A percentile compares a stretch with the other conserved stretches of the same genome.
These are phyloP conservation scores for Globisporangium echinulatum DNA, from an alignment of 352 stramenopile species.

Conservation along the genomic window DNA sequence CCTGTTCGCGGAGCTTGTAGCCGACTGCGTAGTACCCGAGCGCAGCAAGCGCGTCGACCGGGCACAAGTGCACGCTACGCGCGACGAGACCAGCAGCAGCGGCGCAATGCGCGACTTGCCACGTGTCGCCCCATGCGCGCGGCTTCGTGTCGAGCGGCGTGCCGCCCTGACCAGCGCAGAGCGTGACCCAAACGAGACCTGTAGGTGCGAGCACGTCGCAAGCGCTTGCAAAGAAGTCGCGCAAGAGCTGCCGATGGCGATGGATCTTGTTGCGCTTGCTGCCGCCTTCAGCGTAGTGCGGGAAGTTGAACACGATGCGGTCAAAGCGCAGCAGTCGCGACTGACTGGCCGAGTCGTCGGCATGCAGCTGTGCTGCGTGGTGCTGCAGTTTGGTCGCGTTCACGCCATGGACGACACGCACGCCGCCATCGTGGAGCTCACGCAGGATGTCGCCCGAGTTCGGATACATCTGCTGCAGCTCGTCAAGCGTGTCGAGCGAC, in stretches of 20 bases:
- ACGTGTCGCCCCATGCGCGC: constrained; percentile 62
- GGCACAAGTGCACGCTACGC: constrained; percentile 54
- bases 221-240: constrained; percentile 72
- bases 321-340: constrained; percentile 25
- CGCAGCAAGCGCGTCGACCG: constrained; percentile 40
- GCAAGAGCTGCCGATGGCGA: constrained; percentile 66
- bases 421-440: constrained; percentile 40
- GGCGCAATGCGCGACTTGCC: constrained; percentile 71
- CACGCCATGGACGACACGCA: constrained; percentile 57
- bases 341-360: neutral
- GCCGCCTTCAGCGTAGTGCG: constrained; percentile 71
- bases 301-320: constrained; percentile 85
- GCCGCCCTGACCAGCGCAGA: constrained; percentile 74
- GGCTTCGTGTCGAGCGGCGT: constrained; percentile 61
- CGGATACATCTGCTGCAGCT: constrained; percentile 76
- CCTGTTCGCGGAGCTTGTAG: constrained; percentile 66
- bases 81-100: constrained; percentile 49
- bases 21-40: constrained; percentile 81
- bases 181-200: constrained; percentile 76
- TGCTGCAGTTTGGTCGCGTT: constrained; percentile 63
- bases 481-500: constrained; percentile 54
- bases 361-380: constrained; percentile 18
- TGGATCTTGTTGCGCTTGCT: constrained; percentile 82
- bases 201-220: constrained; percentile 34
- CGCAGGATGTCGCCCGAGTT: constrained; percentile 41